phyloP scores from a whole-genome alignment of 1,284 basidiomycete species.

The Apiotrichum sp. region DNA sequence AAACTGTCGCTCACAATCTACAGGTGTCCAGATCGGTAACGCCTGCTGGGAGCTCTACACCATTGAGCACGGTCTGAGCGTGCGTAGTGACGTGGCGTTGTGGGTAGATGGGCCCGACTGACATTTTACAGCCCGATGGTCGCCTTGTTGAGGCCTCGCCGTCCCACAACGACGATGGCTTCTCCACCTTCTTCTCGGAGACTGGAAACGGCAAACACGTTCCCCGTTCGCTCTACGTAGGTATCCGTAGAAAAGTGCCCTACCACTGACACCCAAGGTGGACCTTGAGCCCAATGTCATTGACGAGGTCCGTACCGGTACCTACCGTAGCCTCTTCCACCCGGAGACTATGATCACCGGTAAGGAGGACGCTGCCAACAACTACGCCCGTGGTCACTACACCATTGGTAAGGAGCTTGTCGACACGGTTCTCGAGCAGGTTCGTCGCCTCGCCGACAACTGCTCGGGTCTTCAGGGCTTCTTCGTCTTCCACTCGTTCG shows the following conservation, averaged over 20 bases:
- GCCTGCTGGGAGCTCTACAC: slow-evolving; percentile 99
- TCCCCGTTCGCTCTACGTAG: slow-evolving; percentile 85
- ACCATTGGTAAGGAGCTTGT: slow-evolving; percentile 95
- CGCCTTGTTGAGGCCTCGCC: slow-evolving; percentile 71
- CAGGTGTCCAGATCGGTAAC: slow-evolving; percentile 68
- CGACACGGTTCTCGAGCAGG: slow-evolving; percentile 84
- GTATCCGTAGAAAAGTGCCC: slow-evolving; percentile 19
- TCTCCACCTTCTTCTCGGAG: slow-evolving; percentile 68
- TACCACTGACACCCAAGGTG: slow-evolving; percentile 41
- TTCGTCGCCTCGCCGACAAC: slow-evolving; percentile 94
- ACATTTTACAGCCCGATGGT: slow-evolving; percentile 69
- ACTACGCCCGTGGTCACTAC: slow-evolving; percentile 97
- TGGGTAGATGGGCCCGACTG: not conserved
- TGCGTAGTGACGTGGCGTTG: slow-evolving; percentile 49
- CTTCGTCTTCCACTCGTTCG: slow-evolving; percentile 99
- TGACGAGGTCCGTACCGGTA: slow-evolving; percentile 92
- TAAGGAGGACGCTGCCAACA: slow-evolving; percentile 99
- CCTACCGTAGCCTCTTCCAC: slow-evolving; percentile 93
- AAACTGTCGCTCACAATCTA: not conserved
- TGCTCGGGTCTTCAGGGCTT: slow-evolving; percentile 98
- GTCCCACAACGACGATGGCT: slow-evolving; percentile 75
- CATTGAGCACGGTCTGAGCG: slow-evolving; percentile 93
- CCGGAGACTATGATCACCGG: slow-evolving; percentile 98
- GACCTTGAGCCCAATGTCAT: slow-evolving; percentile 95
- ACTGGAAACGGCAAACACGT: slow-evolving; percentile 89